A percentile compares a stretch with the other conserved stretches of the same genome.
phyloP scores from a whole-genome alignment of 2,329 filamentous ascomycete species.

The Botryotinia narcissicola region DNA sequence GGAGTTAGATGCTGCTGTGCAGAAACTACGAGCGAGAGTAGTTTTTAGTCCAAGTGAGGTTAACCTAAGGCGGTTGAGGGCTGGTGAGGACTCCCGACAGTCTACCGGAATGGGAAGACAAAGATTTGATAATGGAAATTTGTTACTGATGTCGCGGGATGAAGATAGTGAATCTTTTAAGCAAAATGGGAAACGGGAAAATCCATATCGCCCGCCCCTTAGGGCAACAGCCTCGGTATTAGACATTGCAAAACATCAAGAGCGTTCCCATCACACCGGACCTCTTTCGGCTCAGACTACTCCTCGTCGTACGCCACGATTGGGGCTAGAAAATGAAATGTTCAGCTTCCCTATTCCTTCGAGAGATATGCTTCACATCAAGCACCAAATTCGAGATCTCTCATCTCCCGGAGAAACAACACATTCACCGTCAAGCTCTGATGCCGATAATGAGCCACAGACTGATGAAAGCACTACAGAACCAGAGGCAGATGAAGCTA shows the following conservation, averaged over 20 bases:
- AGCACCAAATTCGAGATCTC: slow-evolving; percentile 27
- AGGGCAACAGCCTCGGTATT: slow-evolving; percentile 28
- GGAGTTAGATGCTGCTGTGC: slow-evolving; percentile 74
- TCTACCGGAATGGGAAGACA: slow-evolving; percentile 25
- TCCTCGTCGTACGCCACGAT: slow-evolving; percentile 24
- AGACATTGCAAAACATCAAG: slow-evolving; percentile 21
- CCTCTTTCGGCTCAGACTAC: slow-evolving; percentile 25
- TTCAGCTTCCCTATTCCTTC: slow-evolving; percentile 24
- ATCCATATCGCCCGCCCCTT: slow-evolving; percentile 27
- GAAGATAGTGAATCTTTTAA: slow-evolving; percentile 23
- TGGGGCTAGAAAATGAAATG: slow-evolving; percentile 18
- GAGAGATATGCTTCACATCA: slow-evolving; percentile 21
- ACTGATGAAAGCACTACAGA: slow-evolving; percentile 37
- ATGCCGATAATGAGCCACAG: slow-evolving; percentile 36
- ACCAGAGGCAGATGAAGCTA: slow-evolving; percentile 20
- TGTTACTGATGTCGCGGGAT: slow-evolving; percentile 14
- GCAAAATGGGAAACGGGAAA: slow-evolving; percentile 15
- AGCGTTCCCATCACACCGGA: slow-evolving; percentile 20
- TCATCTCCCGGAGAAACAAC: slow-evolving; percentile 36
- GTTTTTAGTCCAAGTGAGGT: slow-evolving; percentile 39
- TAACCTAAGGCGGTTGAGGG: slow-evolving; percentile 34
- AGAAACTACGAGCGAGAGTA: slow-evolving; percentile 63
- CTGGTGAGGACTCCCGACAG: slow-evolving; percentile 24
- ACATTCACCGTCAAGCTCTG: slow-evolving; percentile 31
- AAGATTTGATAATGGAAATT: slow-evolving; percentile 30